Evolutionary conservation across 805 yeast species (phyloP).

Genomic region (Zygoascus flipseniorum): DNA sequence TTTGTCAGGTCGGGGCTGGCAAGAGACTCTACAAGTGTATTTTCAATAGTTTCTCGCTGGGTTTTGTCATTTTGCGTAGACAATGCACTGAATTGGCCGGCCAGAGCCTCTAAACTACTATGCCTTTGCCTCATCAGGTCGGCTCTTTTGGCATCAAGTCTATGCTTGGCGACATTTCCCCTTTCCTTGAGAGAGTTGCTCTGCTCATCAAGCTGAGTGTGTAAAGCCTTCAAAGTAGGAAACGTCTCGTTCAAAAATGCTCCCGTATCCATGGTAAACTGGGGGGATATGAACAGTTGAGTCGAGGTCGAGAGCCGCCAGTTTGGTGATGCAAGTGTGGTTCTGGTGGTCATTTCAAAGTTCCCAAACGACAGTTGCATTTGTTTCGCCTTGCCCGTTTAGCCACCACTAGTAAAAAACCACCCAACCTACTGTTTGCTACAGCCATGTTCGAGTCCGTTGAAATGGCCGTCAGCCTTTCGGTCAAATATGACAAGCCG

Average conservation of each 20-base stretch:
- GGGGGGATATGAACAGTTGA: too few species aligned
- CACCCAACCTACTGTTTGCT: background rate
- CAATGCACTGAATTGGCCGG: background rate
- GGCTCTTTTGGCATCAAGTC: background rate
- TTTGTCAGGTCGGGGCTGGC: background rate
- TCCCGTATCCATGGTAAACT: background rate
- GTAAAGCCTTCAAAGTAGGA: conserved; percentile 17
- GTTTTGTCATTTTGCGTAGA: background rate
- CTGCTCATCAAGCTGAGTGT: conserved; percentile 13
- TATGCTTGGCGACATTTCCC: conserved; percentile 1
- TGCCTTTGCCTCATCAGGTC: background rate
- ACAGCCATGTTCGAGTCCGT: conserved; percentile 7
- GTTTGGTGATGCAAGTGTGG: too few species aligned
- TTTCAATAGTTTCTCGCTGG: background rate
- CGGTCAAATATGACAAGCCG: conserved; percentile 10
- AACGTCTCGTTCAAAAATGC: conserved; percentile 18
- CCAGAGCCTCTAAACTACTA: background rate
- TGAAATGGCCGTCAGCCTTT: conserved; percentile 11
- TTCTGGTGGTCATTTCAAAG: too few species aligned
- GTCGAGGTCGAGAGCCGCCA: too few species aligned
- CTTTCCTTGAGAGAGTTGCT: conserved; percentile 4
- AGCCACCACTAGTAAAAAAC: background rate
- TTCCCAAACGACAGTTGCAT: too few species aligned
- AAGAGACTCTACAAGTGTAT: background rate
- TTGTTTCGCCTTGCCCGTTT: too few species aligned